Percentiles rank a stretch among this genome's conserved stretches.
These are phyloP conservation scores for Pseudopithomyces maydicus DNA, from an alignment of 2,329 filamentous ascomycete genomes.

Conservation along the genomic window DNA sequence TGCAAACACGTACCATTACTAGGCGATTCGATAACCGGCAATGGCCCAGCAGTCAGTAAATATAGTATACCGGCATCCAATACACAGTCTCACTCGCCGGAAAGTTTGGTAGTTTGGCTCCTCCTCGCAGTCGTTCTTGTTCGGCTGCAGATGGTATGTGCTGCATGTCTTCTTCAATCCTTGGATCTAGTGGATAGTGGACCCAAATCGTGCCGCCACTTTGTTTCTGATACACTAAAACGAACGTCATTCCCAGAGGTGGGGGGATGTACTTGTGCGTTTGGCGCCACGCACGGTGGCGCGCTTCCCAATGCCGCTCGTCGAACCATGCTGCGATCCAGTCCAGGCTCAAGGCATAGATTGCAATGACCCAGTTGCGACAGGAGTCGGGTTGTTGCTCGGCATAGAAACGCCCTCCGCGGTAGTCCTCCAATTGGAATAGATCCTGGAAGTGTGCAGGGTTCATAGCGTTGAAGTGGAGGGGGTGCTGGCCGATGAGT, in stretches of 20 bases:
- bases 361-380: background rate
- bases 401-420: background rate
- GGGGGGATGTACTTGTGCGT: background rate
- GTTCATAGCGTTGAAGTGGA: background rate
- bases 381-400: background rate
- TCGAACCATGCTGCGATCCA: background rate
- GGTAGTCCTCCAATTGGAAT: background rate
- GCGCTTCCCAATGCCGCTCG: background rate
- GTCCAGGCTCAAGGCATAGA: background rate
- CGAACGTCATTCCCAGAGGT: background rate
- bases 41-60: no score
- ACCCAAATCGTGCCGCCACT: background rate
- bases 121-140: background rate
- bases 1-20: no score
- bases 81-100: no score
- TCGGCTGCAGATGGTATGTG: background rate
- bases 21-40: no score
- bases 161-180: background rate
- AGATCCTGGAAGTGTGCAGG: background rate
- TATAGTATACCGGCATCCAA: no score
- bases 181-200: constrained; percentile 1
- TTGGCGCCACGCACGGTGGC: background rate
- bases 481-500: background rate
- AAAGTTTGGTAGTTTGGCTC: background rate
- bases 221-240: constrained; percentile 1